Evolutionary conservation across 371 early-diverging fungal species (phyloP).

Genomic region (Mucor piriformis): DNA sequence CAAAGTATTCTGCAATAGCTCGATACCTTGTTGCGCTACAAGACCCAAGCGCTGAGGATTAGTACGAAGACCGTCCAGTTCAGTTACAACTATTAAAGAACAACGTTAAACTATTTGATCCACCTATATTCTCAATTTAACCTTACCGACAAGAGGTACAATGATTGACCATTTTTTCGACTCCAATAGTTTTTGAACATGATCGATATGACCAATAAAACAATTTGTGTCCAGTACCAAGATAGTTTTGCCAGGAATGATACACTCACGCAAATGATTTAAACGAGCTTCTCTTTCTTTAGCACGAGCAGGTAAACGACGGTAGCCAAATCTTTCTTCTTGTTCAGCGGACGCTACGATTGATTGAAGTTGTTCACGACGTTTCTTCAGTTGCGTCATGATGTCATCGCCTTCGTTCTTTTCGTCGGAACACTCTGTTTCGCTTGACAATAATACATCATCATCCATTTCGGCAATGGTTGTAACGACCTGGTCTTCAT

Average conservation of each 20-base stretch:
- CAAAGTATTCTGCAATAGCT: conserved; percentile 53
- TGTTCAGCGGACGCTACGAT: conserved; percentile 29
- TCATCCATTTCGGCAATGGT: conserved; percentile 47
- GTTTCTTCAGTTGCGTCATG: conserved; percentile 47
- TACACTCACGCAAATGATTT: conserved; percentile 31
- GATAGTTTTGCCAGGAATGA: conserved; percentile 56
- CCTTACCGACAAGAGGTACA: conserved; percentile 62
- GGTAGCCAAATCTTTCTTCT: conserved; percentile 25
- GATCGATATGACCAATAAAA: conserved; percentile 62
- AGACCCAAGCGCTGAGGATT: conserved; percentile 61
- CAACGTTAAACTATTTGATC: not conserved
- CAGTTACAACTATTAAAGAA: conserved; percentile 55
- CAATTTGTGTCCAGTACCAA: conserved; percentile 73
- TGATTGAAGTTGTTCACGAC: conserved; percentile 41
- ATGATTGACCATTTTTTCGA: conserved; percentile 61
- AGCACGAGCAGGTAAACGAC: conserved; percentile 28
- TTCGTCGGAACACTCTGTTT: conserved; percentile 33
- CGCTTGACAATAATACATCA: conserved; percentile 39
- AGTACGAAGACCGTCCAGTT: conserved; percentile 63
- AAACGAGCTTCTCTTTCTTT: conserved; percentile 40
- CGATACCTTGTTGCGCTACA: conserved; percentile 55
- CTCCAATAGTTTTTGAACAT: conserved; percentile 54
- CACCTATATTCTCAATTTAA: not conserved
- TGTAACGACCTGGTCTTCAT: not conserved
- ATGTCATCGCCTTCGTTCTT: conserved; percentile 46